Base-by-base conservation (phyloP, 768 basidiomycete genomes). In the Amanita exitialis region DNA sequence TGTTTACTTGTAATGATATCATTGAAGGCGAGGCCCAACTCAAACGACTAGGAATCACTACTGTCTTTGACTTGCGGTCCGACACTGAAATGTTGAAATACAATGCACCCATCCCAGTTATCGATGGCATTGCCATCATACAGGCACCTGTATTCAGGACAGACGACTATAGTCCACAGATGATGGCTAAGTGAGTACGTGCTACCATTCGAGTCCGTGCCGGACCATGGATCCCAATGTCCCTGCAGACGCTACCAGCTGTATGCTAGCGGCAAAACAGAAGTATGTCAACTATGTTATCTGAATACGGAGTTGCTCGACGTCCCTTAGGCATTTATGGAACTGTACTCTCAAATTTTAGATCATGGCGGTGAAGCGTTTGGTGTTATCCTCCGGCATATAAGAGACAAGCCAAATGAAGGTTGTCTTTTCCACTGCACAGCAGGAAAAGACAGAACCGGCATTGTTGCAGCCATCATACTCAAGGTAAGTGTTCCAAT, bases 401-500 rank as follows among this genome's bases (percentile, higher is more conserved):
- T 90, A 25, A 70, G 82, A 51, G 88, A 90, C 59, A 72, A 72
- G 50, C 83, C 87, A 59, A 70, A 74, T 36, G 75, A 79, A 16
- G 78, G 75, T 0, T 83, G 76, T 56, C 54, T 90, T 23, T 86
- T 90, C 56, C 86, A 90, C 58, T 91, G 89, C 57, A 90, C 89
- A 49, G 89, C 86, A 23, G 89, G 89, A 3, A 91, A 90, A 63
- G 88, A 91, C 65, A 70, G 89, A 57, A 90, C 89, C 1, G 89
- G 87, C 13, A 67, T 90, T 20, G 65, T 84, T 34, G 84, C 86
- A 12, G 87, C 87, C 5, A 71, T 90, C 27, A 58, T 90, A 10
- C 68, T 90, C 21, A 80, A 81, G 65, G 87, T 88, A 60, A 27
- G 27, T 6, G 25, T 6, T 64, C 15, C 30, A 34, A 16, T 35